Percentiles rank a stretch among this genome's conserved stretches.
Conservation (phyloP, 805 yeast genomes). For the Candida suzukii region DNA sequence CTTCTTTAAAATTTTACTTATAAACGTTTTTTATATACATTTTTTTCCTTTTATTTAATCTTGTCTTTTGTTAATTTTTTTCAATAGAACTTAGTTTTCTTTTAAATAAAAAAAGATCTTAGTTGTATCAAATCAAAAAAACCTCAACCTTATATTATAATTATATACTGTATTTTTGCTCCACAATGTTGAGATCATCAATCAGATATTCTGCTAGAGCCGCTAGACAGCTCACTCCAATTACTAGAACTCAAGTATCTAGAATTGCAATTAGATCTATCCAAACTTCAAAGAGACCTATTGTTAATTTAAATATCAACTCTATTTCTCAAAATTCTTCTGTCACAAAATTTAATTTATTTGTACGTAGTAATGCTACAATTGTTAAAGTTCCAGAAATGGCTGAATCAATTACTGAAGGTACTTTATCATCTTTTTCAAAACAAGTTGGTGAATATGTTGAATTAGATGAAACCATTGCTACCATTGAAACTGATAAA, state of each 20-base stretch:
- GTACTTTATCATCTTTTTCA: constrained; percentile 66
- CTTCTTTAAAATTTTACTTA: too few relatives aligned
- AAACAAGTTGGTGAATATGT: constrained; percentile 86
- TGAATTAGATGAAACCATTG: constrained; percentile 79
- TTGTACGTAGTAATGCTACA: constrained; percentile 27
- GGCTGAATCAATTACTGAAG: constrained; percentile 98
- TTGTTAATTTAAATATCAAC: constrained; percentile 10
- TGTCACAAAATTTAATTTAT: constrained; percentile 4
- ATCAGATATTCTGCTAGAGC: not conserved
- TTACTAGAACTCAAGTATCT: not conserved
- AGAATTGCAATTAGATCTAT: constrained; percentile 9
- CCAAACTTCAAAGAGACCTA: constrained; percentile 12
- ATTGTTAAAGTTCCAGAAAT: constrained; percentile 90
- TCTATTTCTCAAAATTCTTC: constrained; percentile 1
- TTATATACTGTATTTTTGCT: too few relatives aligned
- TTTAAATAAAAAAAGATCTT: too few relatives aligned
- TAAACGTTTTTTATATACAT: too few relatives aligned
- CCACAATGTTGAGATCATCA: constrained; percentile 1
- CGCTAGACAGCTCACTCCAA: not conserved
- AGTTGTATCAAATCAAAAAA: too few relatives aligned
- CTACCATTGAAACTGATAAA: constrained; percentile 97
- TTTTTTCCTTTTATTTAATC: too few relatives aligned
- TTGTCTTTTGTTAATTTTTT: too few relatives aligned
- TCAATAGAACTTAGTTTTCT: too few relatives aligned
- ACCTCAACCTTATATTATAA: too few relatives aligned